Base-by-base conservation (phyloP, 805 yeast species). In the Yarrowia sp. region DNA sequence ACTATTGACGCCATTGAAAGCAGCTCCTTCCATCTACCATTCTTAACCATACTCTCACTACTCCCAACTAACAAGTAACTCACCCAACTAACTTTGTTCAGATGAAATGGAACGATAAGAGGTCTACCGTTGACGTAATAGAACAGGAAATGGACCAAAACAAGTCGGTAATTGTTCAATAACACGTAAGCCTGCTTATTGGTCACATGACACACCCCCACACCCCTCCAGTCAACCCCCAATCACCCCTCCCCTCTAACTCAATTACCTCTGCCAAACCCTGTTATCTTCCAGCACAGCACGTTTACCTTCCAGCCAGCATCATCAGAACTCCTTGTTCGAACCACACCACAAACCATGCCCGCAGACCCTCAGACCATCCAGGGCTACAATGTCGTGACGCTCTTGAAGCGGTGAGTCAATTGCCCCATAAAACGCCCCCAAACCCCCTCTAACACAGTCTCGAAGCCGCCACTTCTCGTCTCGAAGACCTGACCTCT, bases 381-480 rank as follows among this genome's bases (percentile, higher is more conserved):
- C 69, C 95, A 89, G 75, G 97, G 96, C n/a, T 91, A 89, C 82
- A 92, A 91, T 76, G 82, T 92, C 71, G 90, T 90, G 52, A 92
- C 97, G 56, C 84, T 92, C 68, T 80, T 89, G 79, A 89, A 89
- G 78, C 82, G 89, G 84, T 83, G 77, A 61, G 85, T 76, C 48
- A 53, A 50, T 42, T 38, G 61, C 12, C 53, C 16, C 46, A 3
- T 2, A 7, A 7, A 0, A 36, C 48, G 42, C 15, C 36, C 14
- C 8, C 26, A 22, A 56, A 40, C 43, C 15, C 22, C n/a, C 14
- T 7, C 63, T 40, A 43, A 46, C 65, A n/a, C 61, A 84, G 97
- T 72, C 85, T 92, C 74, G 98, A 92, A 78, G 94, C 97, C 15
- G 97, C 97, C 43, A 91, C 98, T 10, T 89, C 97, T 7, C 87